Conservation (phyloP, 1,284 basidiomycete genomes). For the Porodaedalea pini region DNA sequence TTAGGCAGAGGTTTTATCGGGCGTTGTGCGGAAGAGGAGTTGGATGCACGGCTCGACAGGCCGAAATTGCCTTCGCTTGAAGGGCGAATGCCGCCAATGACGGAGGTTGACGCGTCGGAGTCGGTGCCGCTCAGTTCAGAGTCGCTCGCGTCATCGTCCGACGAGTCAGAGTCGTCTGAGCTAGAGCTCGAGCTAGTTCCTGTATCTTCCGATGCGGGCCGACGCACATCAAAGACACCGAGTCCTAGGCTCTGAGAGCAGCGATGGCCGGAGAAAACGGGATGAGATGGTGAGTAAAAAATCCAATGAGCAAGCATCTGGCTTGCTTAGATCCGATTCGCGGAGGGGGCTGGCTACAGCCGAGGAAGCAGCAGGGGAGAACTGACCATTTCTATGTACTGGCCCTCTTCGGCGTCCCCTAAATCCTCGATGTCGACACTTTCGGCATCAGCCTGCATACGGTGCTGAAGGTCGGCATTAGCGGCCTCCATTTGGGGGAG, state of each 20-base stretch:
- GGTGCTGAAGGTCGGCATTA: constrained; percentile 23
- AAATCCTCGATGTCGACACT: constrained; percentile 27
- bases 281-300: not conserved
- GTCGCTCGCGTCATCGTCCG: constrained; percentile 1
- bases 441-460: constrained; percentile 17
- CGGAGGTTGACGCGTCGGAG: constrained; percentile 11
- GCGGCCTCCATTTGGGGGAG: constrained; percentile 27
- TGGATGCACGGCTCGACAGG: not conserved
- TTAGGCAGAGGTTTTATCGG: constrained; percentile 18
- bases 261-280: not conserved
- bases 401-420: constrained; percentile 14
- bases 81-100: not conserved
- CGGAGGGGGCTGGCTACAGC: not conserved
- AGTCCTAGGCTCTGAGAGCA: constrained; percentile 25
- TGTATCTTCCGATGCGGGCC: constrained; percentile 8
- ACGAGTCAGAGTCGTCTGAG: constrained; percentile 11
- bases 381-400: constrained; percentile 25
- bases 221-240: constrained; percentile 26
- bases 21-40: constrained; percentile 1
- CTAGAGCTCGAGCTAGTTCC: not conserved
- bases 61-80: not conserved
- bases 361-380: not conserved
- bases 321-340: not conserved
- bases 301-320: not conserved
- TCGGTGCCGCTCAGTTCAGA: not conserved